These are phyloP conservation scores for Ophiostoma sp. DNA, from an alignment of 2,329 filamentous ascomycete genomes.

Conservation along the genomic window DNA sequence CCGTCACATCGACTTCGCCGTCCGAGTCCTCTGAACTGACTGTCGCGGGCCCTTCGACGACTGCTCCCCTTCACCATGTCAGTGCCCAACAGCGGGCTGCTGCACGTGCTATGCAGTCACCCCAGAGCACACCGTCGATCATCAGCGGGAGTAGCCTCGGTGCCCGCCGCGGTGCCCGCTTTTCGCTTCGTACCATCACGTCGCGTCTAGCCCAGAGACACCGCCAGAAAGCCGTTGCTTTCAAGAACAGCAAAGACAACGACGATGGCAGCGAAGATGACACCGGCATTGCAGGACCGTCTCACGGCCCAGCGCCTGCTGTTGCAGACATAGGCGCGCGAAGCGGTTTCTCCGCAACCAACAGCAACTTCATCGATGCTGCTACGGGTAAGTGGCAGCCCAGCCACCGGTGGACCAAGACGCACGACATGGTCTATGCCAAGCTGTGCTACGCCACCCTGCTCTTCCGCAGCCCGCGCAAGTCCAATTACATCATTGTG, in stretches of 20 bases:
- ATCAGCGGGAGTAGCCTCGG: neutral
- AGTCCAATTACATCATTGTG: slow-evolving; percentile 53
- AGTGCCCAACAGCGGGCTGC: slow-evolving; percentile 20
- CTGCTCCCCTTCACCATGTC: slow-evolving; percentile 13
- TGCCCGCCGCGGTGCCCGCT: slow-evolving; percentile 10
- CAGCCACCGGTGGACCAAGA: slow-evolving; percentile 48
- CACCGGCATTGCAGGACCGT: neutral
- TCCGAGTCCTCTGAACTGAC: slow-evolving; percentile 13
- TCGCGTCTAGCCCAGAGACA: slow-evolving; percentile 17
- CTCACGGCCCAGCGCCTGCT: neutral
- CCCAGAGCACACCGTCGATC: neutral
- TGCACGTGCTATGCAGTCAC: slow-evolving; percentile 13
- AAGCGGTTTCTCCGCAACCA: slow-evolving; percentile 1
- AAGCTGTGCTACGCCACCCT: slow-evolving; percentile 56
- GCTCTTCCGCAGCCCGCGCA: slow-evolving; percentile 51
- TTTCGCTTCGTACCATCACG: slow-evolving; percentile 16
- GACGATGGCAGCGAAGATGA: neutral
- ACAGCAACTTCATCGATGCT: slow-evolving; percentile 42
- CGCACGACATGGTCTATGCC: slow-evolving; percentile 55
- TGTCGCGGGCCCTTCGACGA: slow-evolving; percentile 12
- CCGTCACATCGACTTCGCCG: slow-evolving; percentile 10
- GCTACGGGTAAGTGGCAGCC: slow-evolving; percentile 53
- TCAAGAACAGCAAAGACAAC: slow-evolving; percentile 1
- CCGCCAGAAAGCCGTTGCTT: neutral
- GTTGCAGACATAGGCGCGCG: slow-evolving; percentile 5